Evolutionary conservation across 1,139 yeast species (phyloP), one percentile per base, ranked within the genome.

Genomic region (Meyerozyma carpophila): DNA sequence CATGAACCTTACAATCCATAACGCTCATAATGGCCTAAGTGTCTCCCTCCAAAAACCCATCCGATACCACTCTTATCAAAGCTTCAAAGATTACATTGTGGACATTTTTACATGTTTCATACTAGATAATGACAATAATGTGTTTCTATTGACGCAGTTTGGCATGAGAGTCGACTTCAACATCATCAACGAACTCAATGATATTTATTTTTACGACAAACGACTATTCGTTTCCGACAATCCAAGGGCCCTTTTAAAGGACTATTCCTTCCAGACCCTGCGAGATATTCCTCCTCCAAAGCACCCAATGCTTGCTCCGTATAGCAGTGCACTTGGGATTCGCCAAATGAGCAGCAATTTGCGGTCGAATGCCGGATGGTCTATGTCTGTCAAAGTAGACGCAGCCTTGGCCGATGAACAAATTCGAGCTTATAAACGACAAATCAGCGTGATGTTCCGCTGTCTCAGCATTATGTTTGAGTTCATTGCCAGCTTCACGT

Each of bases 91-190:
- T 7, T 50, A 47, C 39, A 34, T 60, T 14, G 52, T 49, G 41
- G 54, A 53, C 32, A 39, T 43, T 29, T 56, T 59, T 38, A 53
- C 61, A 11, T 50, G 52, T 37, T 51, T 54, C 37, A 41, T 53
- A 10, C 53, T 49, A 18, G 41, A 31, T 28, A 8, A 11, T n/a
- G 16, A 37, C 1, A 53, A 71, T 24, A 75, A 80, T 50, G 58
- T 82, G 37, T 79, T 84, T 50, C 62, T 84, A n/a, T 61, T 84
- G 38, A 74, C 86, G 1, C 79, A 87, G 2, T 82, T 76, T 61
- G 93, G 90, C 0, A 72, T 77, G 40, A 80, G 77, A 52, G 65
- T 83, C 50, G 81, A 77, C 57, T 79, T 70, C 52, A 66, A 70
- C 34, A 71, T 75, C 55, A 63, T 77, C 41, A 67, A 69, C 50